Conservation (phyloP, 495 filamentous ascomycete genomes). For the Xylaria telfairii region DNA sequence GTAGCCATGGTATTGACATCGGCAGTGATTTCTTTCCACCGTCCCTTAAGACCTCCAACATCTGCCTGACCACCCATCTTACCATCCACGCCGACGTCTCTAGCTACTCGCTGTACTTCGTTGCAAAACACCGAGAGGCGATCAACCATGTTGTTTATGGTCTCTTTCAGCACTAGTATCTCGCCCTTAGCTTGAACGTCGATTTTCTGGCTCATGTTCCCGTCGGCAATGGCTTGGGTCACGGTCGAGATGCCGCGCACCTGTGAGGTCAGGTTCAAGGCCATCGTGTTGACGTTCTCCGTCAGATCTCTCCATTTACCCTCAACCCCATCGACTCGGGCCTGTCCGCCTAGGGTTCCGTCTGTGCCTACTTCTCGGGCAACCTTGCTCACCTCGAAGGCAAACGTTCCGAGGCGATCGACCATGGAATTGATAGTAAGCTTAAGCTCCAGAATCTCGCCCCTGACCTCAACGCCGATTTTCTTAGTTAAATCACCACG, state of each 20-base stretch:
- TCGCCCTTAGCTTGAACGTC: slow-evolving; percentile 95
- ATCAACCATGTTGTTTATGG: slow-evolving; percentile 99
- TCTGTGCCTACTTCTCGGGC: slow-evolving; percentile 98
- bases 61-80: slow-evolving; percentile 99
- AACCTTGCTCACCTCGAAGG: slow-evolving; percentile 98
- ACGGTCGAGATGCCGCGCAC: slow-evolving; percentile 96
- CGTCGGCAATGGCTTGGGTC: slow-evolving; percentile 93
- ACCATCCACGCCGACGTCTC: slow-evolving; percentile 96
- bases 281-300: slow-evolving; percentile 95
- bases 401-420: slow-evolving; percentile 94
- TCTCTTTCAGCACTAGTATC: slow-evolving; percentile 91
- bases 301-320: slow-evolving; percentile 99
- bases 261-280: slow-evolving; percentile 85
- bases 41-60: slow-evolving; percentile 88
- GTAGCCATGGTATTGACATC: slow-evolving; percentile 99
- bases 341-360: slow-evolving; percentile 92
- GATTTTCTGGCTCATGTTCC: slow-evolving; percentile 94
- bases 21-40: slow-evolving; percentile 98
- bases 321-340: slow-evolving; percentile 96
- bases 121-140: slow-evolving; percentile 95
- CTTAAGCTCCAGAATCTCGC: slow-evolving; percentile 94
- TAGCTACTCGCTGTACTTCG: slow-evolving; percentile 93
- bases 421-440: slow-evolving; percentile 99
- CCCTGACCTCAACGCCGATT: slow-evolving; percentile 93
- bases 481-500: slow-evolving; percentile 94